These are phyloP conservation scores for Lodderomyces parapsilosis DNA, from an alignment of 1,139 yeast genomes.

Conservation along the genomic window DNA sequence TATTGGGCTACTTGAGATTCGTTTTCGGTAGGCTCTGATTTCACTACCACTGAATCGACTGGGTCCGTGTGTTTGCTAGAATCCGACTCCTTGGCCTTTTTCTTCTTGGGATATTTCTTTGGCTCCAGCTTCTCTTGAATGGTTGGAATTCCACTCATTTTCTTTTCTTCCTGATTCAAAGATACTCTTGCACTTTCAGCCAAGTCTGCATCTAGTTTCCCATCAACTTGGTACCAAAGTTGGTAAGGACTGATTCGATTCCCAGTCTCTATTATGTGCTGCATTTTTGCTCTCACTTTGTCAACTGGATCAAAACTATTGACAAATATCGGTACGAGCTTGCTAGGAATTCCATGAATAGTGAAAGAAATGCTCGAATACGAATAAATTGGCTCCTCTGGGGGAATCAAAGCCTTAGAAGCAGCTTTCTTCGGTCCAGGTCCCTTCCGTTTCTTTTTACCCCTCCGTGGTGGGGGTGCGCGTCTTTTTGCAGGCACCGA, in stretches of 20 bases:
- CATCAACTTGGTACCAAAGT: constrained; percentile 86
- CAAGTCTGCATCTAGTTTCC: constrained; percentile 61
- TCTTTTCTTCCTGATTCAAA: constrained; percentile 41
- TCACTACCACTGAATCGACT: neutral
- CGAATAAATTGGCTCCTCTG: constrained; percentile 39
- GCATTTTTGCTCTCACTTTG: constrained; percentile 62
- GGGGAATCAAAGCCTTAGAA: constrained; percentile 26
- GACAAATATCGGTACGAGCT: constrained; percentile 65
- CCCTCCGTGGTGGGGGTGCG: constrained; percentile 22
- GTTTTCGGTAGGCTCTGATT: neutral
- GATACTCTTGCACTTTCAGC: constrained; percentile 49
- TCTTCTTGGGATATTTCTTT: constrained; percentile 24
- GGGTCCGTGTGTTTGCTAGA: neutral
- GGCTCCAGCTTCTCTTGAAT: constrained; percentile 14
- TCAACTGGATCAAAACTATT: constrained; percentile 64
- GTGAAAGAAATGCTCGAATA: constrained; percentile 67
- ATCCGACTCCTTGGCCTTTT: constrained; percentile 28
- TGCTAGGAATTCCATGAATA: constrained; percentile 60
- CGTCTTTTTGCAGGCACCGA: constrained; percentile 17
- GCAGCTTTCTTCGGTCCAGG: constrained; percentile 21
- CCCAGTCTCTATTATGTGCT: constrained; percentile 58
- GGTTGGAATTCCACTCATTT: constrained; percentile 36
- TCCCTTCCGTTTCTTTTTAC: constrained; percentile 21
- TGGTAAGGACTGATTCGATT: constrained; percentile 59
- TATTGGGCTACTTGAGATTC: too few species aligned